Percentiles rank a stretch among this genome's conserved stretches.
phyloP scores from a whole-genome alignment of 305 asterid species.

The Euphrasia arctica region DNA sequence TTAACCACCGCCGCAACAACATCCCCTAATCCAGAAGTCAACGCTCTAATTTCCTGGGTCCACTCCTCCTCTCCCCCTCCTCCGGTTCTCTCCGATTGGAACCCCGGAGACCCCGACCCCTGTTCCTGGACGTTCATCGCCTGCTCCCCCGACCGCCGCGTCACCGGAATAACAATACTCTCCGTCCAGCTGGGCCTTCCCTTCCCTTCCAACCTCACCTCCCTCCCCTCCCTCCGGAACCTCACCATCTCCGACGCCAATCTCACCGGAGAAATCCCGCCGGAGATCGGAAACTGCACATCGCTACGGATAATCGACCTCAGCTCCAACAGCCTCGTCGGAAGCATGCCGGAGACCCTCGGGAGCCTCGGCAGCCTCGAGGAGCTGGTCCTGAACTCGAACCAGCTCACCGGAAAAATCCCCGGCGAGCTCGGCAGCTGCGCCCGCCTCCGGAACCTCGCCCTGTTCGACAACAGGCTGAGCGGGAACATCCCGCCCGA shows the following conservation, averaged over 20 bases:
- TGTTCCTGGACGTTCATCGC: conserved; percentile 58
- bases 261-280: conserved; percentile 61
- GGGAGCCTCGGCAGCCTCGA: conserved; percentile 52
- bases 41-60: conserved; percentile 59
- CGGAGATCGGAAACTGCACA: conserved; percentile 47
- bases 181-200: conserved; percentile 41
- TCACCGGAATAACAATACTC: conserved; percentile 41
- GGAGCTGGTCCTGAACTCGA: conserved; percentile 49
- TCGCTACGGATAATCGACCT: conserved; percentile 50
- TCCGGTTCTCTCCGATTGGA: conserved; percentile 50
- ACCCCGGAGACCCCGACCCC: conserved; percentile 45
- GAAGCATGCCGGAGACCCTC: conserved; percentile 43
- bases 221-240: conserved; percentile 41
- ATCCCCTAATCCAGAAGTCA: conserved; percentile 38
- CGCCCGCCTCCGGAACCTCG: conserved; percentile 37
- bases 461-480: conserved; percentile 53
- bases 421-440: conserved; percentile 52
- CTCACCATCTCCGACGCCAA: conserved; percentile 59
- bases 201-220: conserved; percentile 55
- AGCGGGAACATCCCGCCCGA: conserved; percentile 54
- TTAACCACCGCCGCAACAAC: conserved; percentile 11
- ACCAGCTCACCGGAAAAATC: conserved; percentile 57
- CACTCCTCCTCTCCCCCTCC: conserved; percentile 35
- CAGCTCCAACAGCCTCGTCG: conserved; percentile 57
- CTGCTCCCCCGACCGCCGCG: conserved; percentile 41